Base-by-base conservation (phyloP, 306 rosid species). In the Inga oerstediana region DNA sequence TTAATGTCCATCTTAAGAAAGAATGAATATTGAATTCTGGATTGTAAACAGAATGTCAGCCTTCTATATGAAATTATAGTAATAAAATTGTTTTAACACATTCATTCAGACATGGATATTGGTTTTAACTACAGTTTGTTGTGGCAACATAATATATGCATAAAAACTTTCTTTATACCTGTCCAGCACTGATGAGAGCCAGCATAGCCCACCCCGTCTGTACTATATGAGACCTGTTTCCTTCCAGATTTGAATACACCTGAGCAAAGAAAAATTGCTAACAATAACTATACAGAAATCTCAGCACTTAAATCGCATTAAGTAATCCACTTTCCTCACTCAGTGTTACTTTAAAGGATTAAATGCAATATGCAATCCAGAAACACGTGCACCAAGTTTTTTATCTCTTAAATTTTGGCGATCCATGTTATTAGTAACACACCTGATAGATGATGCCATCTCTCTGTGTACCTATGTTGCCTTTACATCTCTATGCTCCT, bases 131-230 rank as follows among this genome's bases (percentile, higher is more conserved):
- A 69, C 1, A 32, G 24, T 39, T 19, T 34, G 75, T 51, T 73
- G 59, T 51, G 74, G 74, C 32, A 75, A 51, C 58, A 77, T 66
- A 22, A 52, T 78, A 82, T 30, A 68, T 43, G 45, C 27, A 52
- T 58, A 74, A 85, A 80, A 79, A 62, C 45, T 77, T 76, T 73
- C 72, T 83, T 44, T 19, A 62, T 88, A 92, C 98, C 96, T 92
- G 98, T 58, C 88, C 93, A 62, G 94, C 98, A 78, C 79, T 94
- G 49, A 94, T 88, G 56, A 94, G 97, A 79, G 94, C 87, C 83
- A 88, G 72, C 90, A 92, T 70, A 56, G 98, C 97, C 97, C 97
- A 94, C 71, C 88, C 96, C 10, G 97, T 94, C 71, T 89, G 91
- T 44, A 94, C 98, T 34, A 84, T 87, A 89, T 94, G 98, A 41